A percentile compares a stretch with the other conserved stretches of the same genome.
phyloP scores from a whole-genome alignment of 2,329 filamentous ascomycete genomes.

The Raffaelea ambrosiae region DNA sequence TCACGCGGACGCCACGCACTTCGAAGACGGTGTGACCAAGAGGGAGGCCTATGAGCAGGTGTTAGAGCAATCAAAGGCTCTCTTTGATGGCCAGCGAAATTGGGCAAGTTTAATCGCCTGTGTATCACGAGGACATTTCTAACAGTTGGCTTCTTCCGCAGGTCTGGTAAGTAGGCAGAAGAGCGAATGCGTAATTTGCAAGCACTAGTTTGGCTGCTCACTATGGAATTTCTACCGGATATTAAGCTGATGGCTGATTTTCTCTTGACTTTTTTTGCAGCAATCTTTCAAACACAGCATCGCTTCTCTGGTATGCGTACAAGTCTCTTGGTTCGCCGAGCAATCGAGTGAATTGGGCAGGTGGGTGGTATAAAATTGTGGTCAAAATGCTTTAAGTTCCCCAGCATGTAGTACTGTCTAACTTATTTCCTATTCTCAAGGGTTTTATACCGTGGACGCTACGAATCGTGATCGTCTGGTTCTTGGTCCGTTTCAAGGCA shows the following conservation, averaged over 20 bases:
- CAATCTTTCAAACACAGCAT: slow-evolving; percentile 68
- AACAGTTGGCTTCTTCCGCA: neutral
- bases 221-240: too few species aligned
- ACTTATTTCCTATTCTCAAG: slow-evolving; percentile 25
- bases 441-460: slow-evolving; percentile 63
- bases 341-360: slow-evolving; percentile 67
- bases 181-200: neutral
- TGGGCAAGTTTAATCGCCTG: slow-evolving; percentile 66
- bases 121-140: too few species aligned
- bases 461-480: slow-evolving; percentile 44
- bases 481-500: slow-evolving; percentile 72
- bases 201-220: neutral
- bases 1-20: slow-evolving; percentile 73
- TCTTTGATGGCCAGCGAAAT: slow-evolving; percentile 67
- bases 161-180: slow-evolving; percentile 3
- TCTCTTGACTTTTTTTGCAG: slow-evolving; percentile 33
- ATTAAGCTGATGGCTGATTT: too few species aligned
- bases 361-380: slow-evolving; percentile 34
- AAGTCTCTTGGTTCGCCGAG: slow-evolving; percentile 62
- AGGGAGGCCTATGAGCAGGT: slow-evolving; percentile 67
- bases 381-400: too few species aligned
- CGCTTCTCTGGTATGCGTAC: slow-evolving; percentile 72
- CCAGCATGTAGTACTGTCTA: too few species aligned
- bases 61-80: slow-evolving; percentile 57
- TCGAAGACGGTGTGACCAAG: slow-evolving; percentile 58